Evolutionary conservation across 371 early-diverging fungal species (phyloP), one percentile per base, ranked within the genome.

Genomic region (Chytridium lagenaria): DNA sequence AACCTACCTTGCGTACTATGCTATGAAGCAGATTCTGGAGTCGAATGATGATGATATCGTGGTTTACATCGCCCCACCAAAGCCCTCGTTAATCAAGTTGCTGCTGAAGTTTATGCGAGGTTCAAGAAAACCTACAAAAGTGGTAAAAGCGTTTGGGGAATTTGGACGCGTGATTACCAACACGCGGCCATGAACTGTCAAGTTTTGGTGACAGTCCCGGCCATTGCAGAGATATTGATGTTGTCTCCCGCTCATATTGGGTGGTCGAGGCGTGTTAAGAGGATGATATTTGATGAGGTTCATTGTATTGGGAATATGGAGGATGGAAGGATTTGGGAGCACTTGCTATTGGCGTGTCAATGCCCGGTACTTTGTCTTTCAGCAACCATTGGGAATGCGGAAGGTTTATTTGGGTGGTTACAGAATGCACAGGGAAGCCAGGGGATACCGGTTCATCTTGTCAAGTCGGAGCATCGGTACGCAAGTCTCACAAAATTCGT

Each of bases 1-100:
- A 71, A 90, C 90, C 16, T 89, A 89, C 76, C 86, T 90, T 40
- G 83, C 86, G 59, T 90, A 81, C 76, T 89, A 89, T 79, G 88
- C 88, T 7, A 88, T 90, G 67, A 89, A 89, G 72, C 85, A 85
- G 69, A 80, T 89, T 36, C 77, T 90, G 49, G 74, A 78, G 50
- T 83, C 85, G n/a, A 75, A 74, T 67, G 50, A 80, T 80, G 69
- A 79, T 79, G 75, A 87, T 78, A 50, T 79, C n/a, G 68, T 80
- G 34, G 72, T 78, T 30, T 90, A 87, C 68, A 87, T 87, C 44
- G 83, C 87, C 22, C 90, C 90, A 90, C 90, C 1, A 90, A 90
- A 71, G 87, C 90, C 1, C 78, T 90, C 16, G 88, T 83, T 7
- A 89, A 90, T 75, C 90, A 90, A 70, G 85, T 90, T 23, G 80